phyloP scores from a whole-genome alignment of 805 yeast species.

The Kluyveromyces nonfermentans region DNA sequence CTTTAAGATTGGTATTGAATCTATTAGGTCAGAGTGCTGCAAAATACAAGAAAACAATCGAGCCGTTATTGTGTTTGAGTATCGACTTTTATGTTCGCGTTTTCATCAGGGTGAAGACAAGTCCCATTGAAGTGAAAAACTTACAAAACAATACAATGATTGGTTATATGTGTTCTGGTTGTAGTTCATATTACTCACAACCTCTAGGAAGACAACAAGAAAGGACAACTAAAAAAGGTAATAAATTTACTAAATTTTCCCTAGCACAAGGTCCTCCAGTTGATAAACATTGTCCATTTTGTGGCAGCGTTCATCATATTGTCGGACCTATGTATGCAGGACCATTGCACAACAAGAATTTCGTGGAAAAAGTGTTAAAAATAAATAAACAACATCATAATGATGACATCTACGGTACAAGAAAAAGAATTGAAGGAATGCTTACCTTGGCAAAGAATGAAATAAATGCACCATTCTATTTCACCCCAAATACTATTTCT shows the following conservation, averaged over 20 bases:
- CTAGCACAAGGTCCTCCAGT: slow-evolving; percentile 58
- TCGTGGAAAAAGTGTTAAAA: slow-evolving; percentile 54
- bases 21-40: slow-evolving; percentile 79
- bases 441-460: slow-evolving; percentile 73
- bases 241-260: slow-evolving; percentile 42
- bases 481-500: slow-evolving; percentile 68
- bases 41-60: slow-evolving; percentile 75
- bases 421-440: slow-evolving; percentile 87
- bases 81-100: slow-evolving; percentile 90
- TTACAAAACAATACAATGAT: slow-evolving; percentile 69
- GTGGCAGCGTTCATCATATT: slow-evolving; percentile 57
- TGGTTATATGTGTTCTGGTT: slow-evolving; percentile 78
- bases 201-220: slow-evolving; percentile 56
- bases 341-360: slow-evolving; percentile 57
- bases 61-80: slow-evolving; percentile 76
- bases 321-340: slow-evolving; percentile 98
- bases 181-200: slow-evolving; percentile 65
- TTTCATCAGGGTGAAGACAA: slow-evolving; percentile 65
- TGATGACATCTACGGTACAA: slow-evolving; percentile 60
- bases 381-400: slow-evolving; percentile 40
- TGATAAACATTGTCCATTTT: slow-evolving; percentile 54
- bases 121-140: slow-evolving; percentile 76
- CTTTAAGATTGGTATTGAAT: slow-evolving; percentile 72
- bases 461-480: slow-evolving; percentile 66
- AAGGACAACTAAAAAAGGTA: slow-evolving; percentile 32